Conservation (phyloP, 2,329 filamentous ascomycete species). For the Fusarium continuum region DNA sequence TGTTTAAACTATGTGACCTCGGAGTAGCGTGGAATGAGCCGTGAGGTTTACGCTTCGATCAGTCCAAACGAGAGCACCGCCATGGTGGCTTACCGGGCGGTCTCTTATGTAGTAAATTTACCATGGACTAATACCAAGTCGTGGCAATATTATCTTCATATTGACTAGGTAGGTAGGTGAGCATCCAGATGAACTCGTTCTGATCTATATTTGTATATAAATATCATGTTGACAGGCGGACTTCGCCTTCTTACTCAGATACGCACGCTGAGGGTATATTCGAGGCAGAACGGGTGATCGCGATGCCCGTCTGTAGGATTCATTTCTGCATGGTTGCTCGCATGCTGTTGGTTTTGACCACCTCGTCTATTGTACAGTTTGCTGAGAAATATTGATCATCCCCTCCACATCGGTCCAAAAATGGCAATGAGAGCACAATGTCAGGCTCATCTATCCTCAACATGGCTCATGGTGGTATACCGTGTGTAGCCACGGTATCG, state of each 20-base stretch:
- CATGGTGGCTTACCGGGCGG: too few relatives aligned
- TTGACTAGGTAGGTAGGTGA: too few relatives aligned
- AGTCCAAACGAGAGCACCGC: too few relatives aligned
- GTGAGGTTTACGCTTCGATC: not conserved
- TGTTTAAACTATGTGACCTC: not conserved
- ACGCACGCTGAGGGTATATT: not conserved
- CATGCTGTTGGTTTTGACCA: constrained; percentile 6
- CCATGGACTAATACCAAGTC: too few relatives aligned
- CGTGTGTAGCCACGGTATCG: not conserved
- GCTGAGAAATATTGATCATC: not conserved
- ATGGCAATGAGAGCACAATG: constrained; percentile 4
- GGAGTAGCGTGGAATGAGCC: not conserved
- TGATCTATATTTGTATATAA: not conserved
- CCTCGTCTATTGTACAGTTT: not conserved
- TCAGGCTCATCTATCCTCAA: not conserved
- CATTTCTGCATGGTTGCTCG: not conserved
- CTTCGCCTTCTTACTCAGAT: not conserved
- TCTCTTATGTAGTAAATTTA: too few relatives aligned
- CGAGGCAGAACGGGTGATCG: not conserved
- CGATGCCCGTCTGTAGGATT: not conserved
- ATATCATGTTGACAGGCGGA: not conserved
- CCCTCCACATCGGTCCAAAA: constrained; percentile 13
- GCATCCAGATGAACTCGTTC: not conserved
- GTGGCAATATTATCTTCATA: too few relatives aligned
- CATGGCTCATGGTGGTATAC: not conserved